Base-by-base conservation (phyloP, 2,329 filamentous ascomycete species). In the Aspergillus tanneri region DNA sequence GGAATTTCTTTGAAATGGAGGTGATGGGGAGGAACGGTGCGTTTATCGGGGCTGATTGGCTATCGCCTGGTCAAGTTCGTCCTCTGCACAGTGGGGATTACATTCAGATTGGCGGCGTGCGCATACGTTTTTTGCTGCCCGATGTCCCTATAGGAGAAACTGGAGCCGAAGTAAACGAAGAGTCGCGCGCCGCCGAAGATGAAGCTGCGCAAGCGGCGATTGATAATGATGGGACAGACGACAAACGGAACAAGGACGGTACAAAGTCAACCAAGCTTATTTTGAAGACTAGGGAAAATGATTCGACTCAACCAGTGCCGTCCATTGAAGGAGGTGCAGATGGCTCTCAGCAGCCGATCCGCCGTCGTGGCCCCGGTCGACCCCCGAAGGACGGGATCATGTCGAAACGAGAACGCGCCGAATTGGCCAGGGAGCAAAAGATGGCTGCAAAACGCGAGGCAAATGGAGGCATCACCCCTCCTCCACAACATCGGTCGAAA, bases 331-430 rank as follows among this genome's bases (percentile, higher is more conserved):
- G 53, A 60, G 18, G 62, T 60, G 52, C 70, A 66, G 54, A 70
- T 69, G 56, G 65, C 28, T 44, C 67, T 35, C 65, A 69, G 22
- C 70, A 70, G 43, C 72, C 75, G 8, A 57, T 58, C 4, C 66
- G 68, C 38, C 70, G 70, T 38, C 67, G 73, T 38, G 83, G 83
- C 36, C 83, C 83, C 44, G 83, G 83, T 43, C 73, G 83, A 41
- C 83, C 83, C 35, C 83, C 83, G 8, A 85, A 85, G 68, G 82
- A 85, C 60, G 83, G 83, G 16, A 77, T 85, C 60, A 82, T 85
- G 75, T 85, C 82, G 4, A 85, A 84, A 60, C 77, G 83, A 40
- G 82, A 85, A 62, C 71, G 77, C 50, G 76, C 77, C 19, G 74
- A 78, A 54, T 68, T 80, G 57, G 74, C 77, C 46, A 76, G 76